Conservation (phyloP, 1,284 basidiomycete species). For the Inonotus obliquus region DNA sequence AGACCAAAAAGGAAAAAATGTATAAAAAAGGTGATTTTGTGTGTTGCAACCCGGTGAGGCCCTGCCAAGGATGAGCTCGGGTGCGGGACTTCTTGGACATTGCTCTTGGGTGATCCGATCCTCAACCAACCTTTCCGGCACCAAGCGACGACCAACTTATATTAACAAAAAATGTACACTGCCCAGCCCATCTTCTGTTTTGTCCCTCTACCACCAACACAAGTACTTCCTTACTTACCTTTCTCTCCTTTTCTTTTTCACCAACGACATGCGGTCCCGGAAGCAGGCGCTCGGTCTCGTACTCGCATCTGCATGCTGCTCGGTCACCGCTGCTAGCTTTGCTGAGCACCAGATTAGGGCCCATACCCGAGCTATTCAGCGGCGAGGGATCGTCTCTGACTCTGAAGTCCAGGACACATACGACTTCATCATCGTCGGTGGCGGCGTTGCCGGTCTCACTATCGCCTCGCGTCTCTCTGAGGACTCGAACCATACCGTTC, state of each 20-base stretch:
- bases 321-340: constrained; percentile 24
- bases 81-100: neutral
- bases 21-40: neutral
- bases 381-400: constrained; percentile 37
- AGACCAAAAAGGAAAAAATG: neutral
- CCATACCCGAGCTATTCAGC: constrained; percentile 19
- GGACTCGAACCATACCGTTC: constrained; percentile 58
- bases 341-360: constrained; percentile 23
- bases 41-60: neutral
- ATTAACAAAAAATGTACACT: neutral
- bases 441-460: constrained; percentile 71
- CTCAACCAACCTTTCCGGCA: too few species aligned
- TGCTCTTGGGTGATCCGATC: neutral
- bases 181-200: neutral
- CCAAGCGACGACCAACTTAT: neutral
- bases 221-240: neutral
- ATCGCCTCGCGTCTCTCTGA: constrained; percentile 68
- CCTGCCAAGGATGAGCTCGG: neutral
- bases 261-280: neutral
- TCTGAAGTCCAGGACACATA: constrained; percentile 38
- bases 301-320: constrained; percentile 26
- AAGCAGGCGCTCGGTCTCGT: constrained; percentile 16
- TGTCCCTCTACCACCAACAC: neutral
- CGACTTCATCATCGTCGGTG: constrained; percentile 58
- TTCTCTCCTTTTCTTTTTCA: neutral